Evolutionary conservation across 768 basidiomycete species (phyloP), one percentile per base, ranked within the genome.

Genomic region (Suillus subaureus): DNA sequence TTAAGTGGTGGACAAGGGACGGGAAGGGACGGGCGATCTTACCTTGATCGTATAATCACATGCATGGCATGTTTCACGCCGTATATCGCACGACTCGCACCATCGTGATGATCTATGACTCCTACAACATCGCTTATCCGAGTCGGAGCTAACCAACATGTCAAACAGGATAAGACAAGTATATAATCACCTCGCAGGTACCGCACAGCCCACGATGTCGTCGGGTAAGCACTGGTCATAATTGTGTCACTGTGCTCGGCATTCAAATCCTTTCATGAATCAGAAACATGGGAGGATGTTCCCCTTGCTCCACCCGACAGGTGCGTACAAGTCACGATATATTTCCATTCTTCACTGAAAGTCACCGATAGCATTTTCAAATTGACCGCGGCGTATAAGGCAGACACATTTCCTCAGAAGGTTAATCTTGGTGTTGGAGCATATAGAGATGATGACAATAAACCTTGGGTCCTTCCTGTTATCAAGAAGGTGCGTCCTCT

Each of bases 341-440:
- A 56, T 35, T 47, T 37, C 33, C 62, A 56, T 26, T 39, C 23
- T 56, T 49, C 6, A 56, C 68, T 69, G 26, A 63, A 52, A 62
- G 56, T 63, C 67, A 64, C 69, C 45, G 51, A 51, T 70, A 95
- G 93, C 79, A 95, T 95, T 73, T 94, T 94, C 87, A 89, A 93
- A 80, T 84, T 97, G 68, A 94, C 94, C 0, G 91, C 93, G 23
- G 88, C 93, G 2, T 97, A 89, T 87, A 94, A 96, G 76, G 87
- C 85, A 35, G 93, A 97, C 75, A 73, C 85, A 2, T 85, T 83
- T 75, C 82, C 86, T 16, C 78, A 89, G 67, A 97, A 97, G 82
- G 83, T 96, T 78, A 97, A 97, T 77, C 84, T 97, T 28, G 94
- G 95, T 45, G 95, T 96, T 54, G 96, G 95, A 54, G 96, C 95